Evolutionary conservation across 1,284 basidiomycete species (phyloP), one percentile per base, ranked within the genome.

Genomic region (Flammula alnicola): DNA sequence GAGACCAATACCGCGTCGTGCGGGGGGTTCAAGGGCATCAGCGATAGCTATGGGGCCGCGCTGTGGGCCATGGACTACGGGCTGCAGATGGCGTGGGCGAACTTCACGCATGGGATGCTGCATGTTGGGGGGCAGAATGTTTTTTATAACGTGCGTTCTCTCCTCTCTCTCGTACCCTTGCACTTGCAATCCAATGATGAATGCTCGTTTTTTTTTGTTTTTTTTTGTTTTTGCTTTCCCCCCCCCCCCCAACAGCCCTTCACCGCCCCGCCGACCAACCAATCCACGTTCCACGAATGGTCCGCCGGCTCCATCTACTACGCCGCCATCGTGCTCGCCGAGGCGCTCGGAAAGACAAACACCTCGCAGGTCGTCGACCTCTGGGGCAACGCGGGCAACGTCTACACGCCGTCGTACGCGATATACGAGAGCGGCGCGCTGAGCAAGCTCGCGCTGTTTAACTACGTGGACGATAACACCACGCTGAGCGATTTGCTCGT

Each of bases 1-100:
- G 88, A 91, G 67, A 87, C 84, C n/a, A 91, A 91, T 66, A 83
- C 86, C 0, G 88, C 86, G 1, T 83, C 82, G 19, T 91, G 88
- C 63, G 86, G 88, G 63, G 89, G 91, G 11, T 88, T 91, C 60
- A 70, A 81, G 4, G 89, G 88, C 11, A 69, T 91, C 26, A 84
- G 81, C 33, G 81, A 91, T 59, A 80, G 77, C 26, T 91, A 87
- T 57, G 84, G 79, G 5, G 80, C 81, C 0, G 78, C 86, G 1
- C 68, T 91, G 25, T 91, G 89, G 89, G 80, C 72, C 0, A 49
- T 84, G 27, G 85, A 86, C 59, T 84, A 83, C 62, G 78, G 73
- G 0, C 66, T 86, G 47, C 75, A 78, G 55, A 73, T 86, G 74
- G 84, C 81, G 1, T 75, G 74, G 43, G 65, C 64, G 38, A 86